Conservation (phyloP, 2,329 filamentous ascomycete genomes). For the Stagonosporopsis rhizophila region DNA sequence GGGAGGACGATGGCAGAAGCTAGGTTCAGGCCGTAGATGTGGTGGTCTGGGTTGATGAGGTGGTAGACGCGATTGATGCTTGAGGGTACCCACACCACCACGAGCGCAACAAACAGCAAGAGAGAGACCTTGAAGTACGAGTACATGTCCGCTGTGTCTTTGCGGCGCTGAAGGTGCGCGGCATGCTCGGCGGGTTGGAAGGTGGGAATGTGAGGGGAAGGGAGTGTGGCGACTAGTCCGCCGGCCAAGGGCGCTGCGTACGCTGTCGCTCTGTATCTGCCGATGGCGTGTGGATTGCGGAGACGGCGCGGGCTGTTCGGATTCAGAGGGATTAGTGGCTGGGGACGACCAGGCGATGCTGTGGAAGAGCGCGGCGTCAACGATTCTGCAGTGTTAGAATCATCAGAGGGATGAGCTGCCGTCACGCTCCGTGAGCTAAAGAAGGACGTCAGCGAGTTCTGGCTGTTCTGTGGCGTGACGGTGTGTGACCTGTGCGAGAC, state of each 20-base stretch:
- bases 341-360: background rate
- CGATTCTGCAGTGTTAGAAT: background rate
- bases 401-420: background rate
- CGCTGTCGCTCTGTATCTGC: conserved; percentile 20
- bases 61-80: conserved; percentile 75
- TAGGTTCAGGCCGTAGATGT: conserved; percentile 67
- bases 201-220: background rate
- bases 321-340: background rate
- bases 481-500: conserved; percentile 58
- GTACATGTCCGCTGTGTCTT: conserved; percentile 64
- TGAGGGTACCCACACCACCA: conserved; percentile 73
- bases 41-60: conserved; percentile 61
- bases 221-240: conserved; percentile 3
- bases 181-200: conserved; percentile 4
- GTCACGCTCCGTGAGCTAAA: conserved; percentile 32
- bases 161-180: background rate
- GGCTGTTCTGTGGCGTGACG: conserved; percentile 18
- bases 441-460: conserved; percentile 38
- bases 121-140: conserved; percentile 74
- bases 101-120: conserved; percentile 73
- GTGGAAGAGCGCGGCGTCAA: background rate
- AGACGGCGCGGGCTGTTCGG: background rate
- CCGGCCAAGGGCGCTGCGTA: conserved; percentile 15
- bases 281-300: background rate
- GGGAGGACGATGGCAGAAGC: conserved; percentile 78